phyloP scores from a whole-genome alignment of 208 protist species.

The Endotrypanum monterogeii region DNA sequence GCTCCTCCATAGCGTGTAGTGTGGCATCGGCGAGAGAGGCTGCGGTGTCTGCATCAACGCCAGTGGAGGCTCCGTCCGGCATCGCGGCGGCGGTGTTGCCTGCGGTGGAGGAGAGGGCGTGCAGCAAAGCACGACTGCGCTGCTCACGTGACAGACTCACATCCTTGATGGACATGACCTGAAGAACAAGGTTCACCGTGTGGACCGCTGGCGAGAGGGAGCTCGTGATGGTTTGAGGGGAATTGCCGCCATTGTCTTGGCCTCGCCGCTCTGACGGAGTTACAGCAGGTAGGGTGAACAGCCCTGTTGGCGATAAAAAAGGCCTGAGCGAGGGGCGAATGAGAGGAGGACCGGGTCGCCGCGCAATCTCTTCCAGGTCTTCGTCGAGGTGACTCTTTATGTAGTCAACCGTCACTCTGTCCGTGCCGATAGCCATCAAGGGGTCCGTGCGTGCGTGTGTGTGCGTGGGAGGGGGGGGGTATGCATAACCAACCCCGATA shows the following conservation, averaged over 20 bases:
- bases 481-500: not conserved
- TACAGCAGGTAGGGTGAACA: slow-evolving; percentile 5
- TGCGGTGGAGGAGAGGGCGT: slow-evolving; percentile 3
- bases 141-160: slow-evolving; percentile 57
- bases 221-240: not conserved
- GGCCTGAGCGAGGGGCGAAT: slow-evolving; percentile 29
- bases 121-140: slow-evolving; percentile 43
- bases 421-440: slow-evolving; percentile 14
- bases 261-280: not conserved
- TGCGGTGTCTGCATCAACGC: not conserved
- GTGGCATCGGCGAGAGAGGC: slow-evolving; percentile 32
- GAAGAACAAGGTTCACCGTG: slow-evolving; percentile 36
- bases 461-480: not conserved
- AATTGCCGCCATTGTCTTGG: not conserved
- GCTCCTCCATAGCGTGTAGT: slow-evolving; percentile 37
- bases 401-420: slow-evolving; percentile 28
- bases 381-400: slow-evolving; percentile 48
- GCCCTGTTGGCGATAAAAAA: slow-evolving; percentile 12
- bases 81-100: not conserved
- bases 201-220: not conserved
- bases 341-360: slow-evolving; percentile 6
- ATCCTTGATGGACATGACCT: slow-evolving; percentile 65
- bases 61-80: slow-evolving; percentile 7
- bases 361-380: slow-evolving; percentile 52
- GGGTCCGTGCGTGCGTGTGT: not conserved